Conservation (phyloP, 768 basidiomycete species). For the Termitomyces sp. region DNA sequence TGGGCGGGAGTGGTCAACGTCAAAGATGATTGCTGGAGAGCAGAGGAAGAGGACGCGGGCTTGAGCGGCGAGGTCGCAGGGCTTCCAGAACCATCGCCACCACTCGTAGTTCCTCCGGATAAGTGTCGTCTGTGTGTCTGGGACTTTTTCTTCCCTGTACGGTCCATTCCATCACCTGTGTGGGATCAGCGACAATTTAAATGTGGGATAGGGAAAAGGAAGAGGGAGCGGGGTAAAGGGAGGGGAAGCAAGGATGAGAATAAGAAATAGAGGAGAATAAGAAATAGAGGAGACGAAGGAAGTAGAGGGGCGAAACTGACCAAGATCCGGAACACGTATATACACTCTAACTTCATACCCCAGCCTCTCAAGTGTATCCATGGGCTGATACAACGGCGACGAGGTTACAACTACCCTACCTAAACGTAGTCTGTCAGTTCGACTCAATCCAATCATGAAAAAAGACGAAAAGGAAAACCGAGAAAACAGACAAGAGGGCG, state of each 20-base stretch:
- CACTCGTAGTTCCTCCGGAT: conserved; percentile 10
- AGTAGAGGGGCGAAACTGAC: conserved; percentile 14
- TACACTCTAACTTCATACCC: conserved; percentile 73
- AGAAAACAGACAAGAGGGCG: not conserved
- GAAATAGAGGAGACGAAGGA: not conserved
- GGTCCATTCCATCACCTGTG: conserved; percentile 51
- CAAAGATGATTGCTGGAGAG: not conserved
- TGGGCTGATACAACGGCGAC: conserved; percentile 79
- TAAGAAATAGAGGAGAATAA: no score
- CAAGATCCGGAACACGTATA: conserved; percentile 63
- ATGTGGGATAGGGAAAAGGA: not conserved
- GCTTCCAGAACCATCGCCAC: not conserved
- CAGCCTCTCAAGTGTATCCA: conserved; percentile 64
- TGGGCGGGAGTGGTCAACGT: not conserved
- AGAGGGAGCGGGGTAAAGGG: not conserved
- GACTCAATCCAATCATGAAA: not conserved
- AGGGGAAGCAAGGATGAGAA: not conserved
- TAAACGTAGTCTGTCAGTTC: conserved; percentile 4
- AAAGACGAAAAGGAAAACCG: not conserved
- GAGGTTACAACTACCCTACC: conserved; percentile 73
- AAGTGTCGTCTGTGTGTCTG: conserved; percentile 12
- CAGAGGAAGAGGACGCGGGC: not conserved
- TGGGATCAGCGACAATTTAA: not conserved
- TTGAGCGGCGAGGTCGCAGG: not conserved
- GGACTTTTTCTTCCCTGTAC: conserved; percentile 21